Evolutionary conservation across 768 basidiomycete species (phyloP).

Genomic region (Auricularia heimuer): DNA sequence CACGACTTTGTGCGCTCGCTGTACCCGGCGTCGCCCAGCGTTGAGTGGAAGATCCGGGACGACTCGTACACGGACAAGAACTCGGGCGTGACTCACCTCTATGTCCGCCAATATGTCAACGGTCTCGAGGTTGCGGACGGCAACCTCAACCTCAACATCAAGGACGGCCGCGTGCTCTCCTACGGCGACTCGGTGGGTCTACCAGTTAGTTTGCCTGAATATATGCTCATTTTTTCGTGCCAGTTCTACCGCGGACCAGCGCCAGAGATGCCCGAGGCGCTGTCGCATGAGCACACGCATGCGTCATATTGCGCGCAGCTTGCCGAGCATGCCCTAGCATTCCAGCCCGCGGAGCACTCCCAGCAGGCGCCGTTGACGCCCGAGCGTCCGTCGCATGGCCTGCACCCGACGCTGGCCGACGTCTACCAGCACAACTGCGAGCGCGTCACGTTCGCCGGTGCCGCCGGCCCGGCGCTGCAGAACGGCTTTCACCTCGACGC

Average conservation of each 20-base stretch:
- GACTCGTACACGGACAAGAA: slow-evolving; percentile 82
- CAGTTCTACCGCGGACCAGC: slow-evolving; percentile 69
- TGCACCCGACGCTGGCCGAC: neutral
- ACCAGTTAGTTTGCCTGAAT: slow-evolving; percentile 2
- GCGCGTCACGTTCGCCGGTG: neutral
- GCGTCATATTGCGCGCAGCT: slow-evolving; percentile 49
- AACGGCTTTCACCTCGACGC: slow-evolving; percentile 18
- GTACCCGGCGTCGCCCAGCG: neutral
- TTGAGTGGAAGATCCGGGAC: slow-evolving; percentile 38
- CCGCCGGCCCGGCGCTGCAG: neutral
- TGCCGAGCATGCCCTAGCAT: slow-evolving; percentile 28
- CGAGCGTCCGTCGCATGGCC: slow-evolving; percentile 6
- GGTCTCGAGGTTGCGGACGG: slow-evolving; percentile 85
- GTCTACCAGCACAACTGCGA: slow-evolving; percentile 2
- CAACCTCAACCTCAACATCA: slow-evolving; percentile 89
- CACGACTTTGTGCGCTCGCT: neutral
- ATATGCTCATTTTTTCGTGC: neutral
- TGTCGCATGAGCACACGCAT: slow-evolving; percentile 37
- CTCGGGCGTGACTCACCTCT: slow-evolving; percentile 84
- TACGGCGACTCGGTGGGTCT: slow-evolving; percentile 75
- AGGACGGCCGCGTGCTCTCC: slow-evolving; percentile 71
- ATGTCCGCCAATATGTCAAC: slow-evolving; percentile 73
- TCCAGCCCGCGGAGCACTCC: slow-evolving; percentile 19
- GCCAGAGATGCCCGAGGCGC: slow-evolving; percentile 27
- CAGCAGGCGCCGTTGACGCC: slow-evolving; percentile 12